Base-by-base conservation (phyloP, 169 alveolate genomes). In the Eimeria zaria region DNA sequence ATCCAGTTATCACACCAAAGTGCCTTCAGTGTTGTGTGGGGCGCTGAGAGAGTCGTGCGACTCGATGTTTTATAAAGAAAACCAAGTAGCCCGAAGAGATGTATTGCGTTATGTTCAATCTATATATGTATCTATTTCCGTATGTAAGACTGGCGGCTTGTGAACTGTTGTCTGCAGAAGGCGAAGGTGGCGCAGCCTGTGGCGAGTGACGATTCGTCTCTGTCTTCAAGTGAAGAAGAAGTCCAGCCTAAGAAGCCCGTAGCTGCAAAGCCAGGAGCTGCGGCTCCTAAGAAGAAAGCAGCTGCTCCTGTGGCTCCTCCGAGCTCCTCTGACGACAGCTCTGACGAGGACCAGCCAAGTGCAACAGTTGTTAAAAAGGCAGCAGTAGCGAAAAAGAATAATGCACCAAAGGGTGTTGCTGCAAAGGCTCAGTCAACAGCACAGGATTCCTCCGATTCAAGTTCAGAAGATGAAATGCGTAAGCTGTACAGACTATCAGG, bases 251-350 rank as follows among this genome's bases (percentile, higher is more conserved):
- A 62, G 80, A 85, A 85, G 62, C 48, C 80, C 30, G 30, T 85
- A 8, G 46, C 93, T n/a, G 33, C 67, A 53, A 46, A 46, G 91
- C n/a, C 53, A 3, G 55, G 30, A 7, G 60, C 60, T 5, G 93
- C 69, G 11, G 30, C 41, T 22, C 41, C 18, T 22, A 85, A 85
- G 76, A 85, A 85, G 60, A 48, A 27, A 18, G 73, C 53, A 7
- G n/a, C 81, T n/a, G 91, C 78, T 41, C 55, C 92, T 27, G 80
- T n/a, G 55, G 60, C 74, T 14, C 71, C 76, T 20, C 24, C 91
- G 74, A 83, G 91, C 53, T 85, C 93, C 0, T 85, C 93, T 12
- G 93, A 85, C 30, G 93, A 85, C 93, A 85, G 93, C 81, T 85
- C 93, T 0, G 93, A 85, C 2, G 93, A 85, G 4, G 93, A 85